Evolutionary conservation across 108 stramenopile genomes (phyloP), one percentile per base, ranked within the genome.

Genomic region (Cylindrotheca closterium): DNA sequence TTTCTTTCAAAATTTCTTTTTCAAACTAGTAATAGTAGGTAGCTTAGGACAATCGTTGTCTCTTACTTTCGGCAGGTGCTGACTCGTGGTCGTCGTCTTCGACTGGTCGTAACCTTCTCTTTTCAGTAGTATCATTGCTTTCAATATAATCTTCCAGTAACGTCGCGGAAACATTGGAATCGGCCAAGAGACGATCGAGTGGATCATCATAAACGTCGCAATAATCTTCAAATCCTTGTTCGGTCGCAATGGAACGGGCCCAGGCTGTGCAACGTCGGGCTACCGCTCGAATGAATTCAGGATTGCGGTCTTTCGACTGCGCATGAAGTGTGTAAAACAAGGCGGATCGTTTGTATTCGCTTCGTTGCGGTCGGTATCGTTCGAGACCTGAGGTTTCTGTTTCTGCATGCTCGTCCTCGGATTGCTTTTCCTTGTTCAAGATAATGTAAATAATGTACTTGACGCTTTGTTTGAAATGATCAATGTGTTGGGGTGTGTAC

Each of bases 131-230:
- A n/a, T n/a, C n/a, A n/a, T n/a, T n/a, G n/a, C n/a, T n/a, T n/a
- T n/a, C n/a, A n/a, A n/a, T n/a, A n/a, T n/a, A n/a, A n/a, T n/a
- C n/a, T n/a, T n/a, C n/a, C n/a, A n/a, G n/a, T n/a, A n/a, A n/a
- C n/a, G n/a, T n/a, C n/a, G n/a, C n/a, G n/a, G n/a, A 42, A 42
- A 10, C 37, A 37, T 19, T 21, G 2, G 26, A 28, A 49, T 26
- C 53, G 10, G 15, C 45, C 21, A 60, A 46, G 37, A 65, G 51
- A 0, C 28, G 19, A 21, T 63, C 63, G 3, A 73, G 22, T 4
- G 71, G 64, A 54, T 73, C 71, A 7, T 42, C 37, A 48, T 73
- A 63, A 25, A 65, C 58, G 5, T 55, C 58, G 32, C 49, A 65
- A 48, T 60, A 65, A 30, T 51, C 56, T 1, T 50, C 52, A 22